Conservation (phyloP, 805 yeast species). For the Millerozyma acaciae region DNA sequence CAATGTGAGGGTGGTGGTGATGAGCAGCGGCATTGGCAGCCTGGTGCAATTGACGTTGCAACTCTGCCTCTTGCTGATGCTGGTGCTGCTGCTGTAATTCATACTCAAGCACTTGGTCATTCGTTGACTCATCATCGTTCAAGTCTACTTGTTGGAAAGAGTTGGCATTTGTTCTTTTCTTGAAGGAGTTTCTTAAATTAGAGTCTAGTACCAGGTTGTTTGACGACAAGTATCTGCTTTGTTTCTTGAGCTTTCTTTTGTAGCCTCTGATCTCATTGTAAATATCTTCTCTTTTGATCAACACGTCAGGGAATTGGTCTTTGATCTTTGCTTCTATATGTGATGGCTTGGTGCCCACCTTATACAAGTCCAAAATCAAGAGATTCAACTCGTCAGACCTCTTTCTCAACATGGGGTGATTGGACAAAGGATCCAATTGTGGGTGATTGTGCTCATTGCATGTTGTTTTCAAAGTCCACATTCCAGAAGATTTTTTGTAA, state of each 20-base stretch:
- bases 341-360: conserved; percentile 53
- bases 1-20: conserved; percentile 24
- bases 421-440: conserved; percentile 50
- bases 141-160: conserved; percentile 22
- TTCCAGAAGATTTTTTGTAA: conserved; percentile 45
- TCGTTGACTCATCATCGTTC: conserved; percentile 13
- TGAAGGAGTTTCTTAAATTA: conserved; percentile 13
- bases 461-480: conserved; percentile 51
- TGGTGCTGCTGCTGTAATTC: conserved; percentile 17
- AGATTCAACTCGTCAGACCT: conserved; percentile 49
- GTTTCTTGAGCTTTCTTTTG: conserved; percentile 47
- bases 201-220: conserved; percentile 12
- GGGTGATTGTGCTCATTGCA: conserved; percentile 59
- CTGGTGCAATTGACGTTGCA: conserved; percentile 21
- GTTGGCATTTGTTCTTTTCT: conserved; percentile 23
- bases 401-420: conserved; percentile 56
- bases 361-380: conserved; percentile 49
- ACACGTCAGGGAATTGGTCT: conserved; percentile 49
- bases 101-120: conserved; percentile 14
- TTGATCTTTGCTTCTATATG: conserved; percentile 50
- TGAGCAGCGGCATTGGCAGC: conserved; percentile 23
- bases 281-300: conserved; percentile 55
- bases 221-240: conserved; percentile 21
- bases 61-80: conserved; percentile 20
- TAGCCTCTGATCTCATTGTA: conserved; percentile 55